Evolutionary conservation across 2,329 filamentous ascomycete species (phyloP), one percentile per base, ranked within the genome.

Genomic region (Neocucurbitaria cava): DNA sequence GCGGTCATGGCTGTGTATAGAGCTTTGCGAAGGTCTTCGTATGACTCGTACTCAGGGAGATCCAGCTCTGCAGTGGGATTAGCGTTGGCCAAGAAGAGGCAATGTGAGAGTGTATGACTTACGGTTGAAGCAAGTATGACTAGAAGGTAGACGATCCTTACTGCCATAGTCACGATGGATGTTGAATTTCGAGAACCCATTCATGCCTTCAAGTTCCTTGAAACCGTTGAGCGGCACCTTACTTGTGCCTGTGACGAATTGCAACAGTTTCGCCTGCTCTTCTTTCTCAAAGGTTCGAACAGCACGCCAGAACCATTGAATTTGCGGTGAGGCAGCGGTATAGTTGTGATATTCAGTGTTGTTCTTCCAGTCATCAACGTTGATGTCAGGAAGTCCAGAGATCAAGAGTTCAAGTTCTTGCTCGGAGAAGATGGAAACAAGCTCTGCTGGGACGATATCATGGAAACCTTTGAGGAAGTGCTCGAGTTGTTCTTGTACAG

Each of bases 261-360:
- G 95, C 40, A 99, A 84, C 59, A 99, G 82, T 78, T 99, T 99
- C 67, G 95, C 95, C 56, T 92, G 91, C 79, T 99, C 96, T 80
- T 99, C 96, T 80, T 98, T 98, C 81, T 98, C 96, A 72, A 97
- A 99, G 4, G 93, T 96, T 67, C 95, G 89, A 39, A 99, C 87
- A 23, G 95, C 95, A 70, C 96, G 89, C 95, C 95, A 99, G 86
- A 99, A 99, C 95, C 95, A 99, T 76, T 98, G 93, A 55, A 99
- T 96, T 75, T 99, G 96, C 40, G 92, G 91, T 3, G 95, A 97
- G 0, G 93, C 94, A 28, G 91, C 89, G 4, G 87, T 92, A 80
- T 99, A 99, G 77, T 98, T 98, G 78, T 98, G 94, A 69, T 99
- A 98, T 73, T 99, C 96, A 2, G 94, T 96, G 78, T 97, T 96